Base-by-base conservation (phyloP, 1,284 basidiomycete genomes). In the Puccinia horiana region DNA sequence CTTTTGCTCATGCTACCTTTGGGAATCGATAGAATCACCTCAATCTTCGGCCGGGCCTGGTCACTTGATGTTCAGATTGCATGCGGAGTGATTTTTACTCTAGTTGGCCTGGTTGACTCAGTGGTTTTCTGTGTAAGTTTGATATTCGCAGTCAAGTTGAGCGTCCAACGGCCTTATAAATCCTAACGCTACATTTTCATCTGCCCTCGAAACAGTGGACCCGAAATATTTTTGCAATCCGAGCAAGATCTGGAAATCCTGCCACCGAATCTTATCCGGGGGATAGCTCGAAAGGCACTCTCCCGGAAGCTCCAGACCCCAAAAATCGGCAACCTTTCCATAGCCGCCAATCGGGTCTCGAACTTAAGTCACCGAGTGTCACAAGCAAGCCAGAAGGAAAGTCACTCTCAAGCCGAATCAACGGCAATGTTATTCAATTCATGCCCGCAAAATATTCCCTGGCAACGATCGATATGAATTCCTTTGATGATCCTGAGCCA, bases 391-490 rank as follows among this genome's bases (percentile, higher is more conserved):
- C 77, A 42, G 52, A 11, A 49, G 29, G 61, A 40, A 70, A 56
- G 47, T 67, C 77, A 26, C 63, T 69, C 5, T 42, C 42, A 52
- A 56, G 65, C 49, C 67, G 63, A 47, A 56, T 70, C 67, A 80
- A 72, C 40, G 77, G 77, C 4, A 40, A 67, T 56, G 67, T 37
- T n/a, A 67, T 54, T 42, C 77, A 72, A 42, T 80, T 80, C 77
- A 72, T 80, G 77, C 77, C 77, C 0, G 65, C 77, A n/a, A 80
- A 80, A 52, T 80, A 80, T 70, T 80, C 65, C 26, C 67, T 80
- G 29, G 77, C 77, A 5, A 80, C 65, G 1, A 80, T 80, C 56
- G 77, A 80, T 49, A 67, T 80, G 52, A 80, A 80, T 35, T 80
- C 77, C 0, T 80, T 80, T 37, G 77, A 80, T 44, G 77, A 80